Evolutionary conservation across 1,139 yeast genomes (phyloP), one percentile per base, ranked within the genome.

Genomic region (Hansenula sp.): DNA sequence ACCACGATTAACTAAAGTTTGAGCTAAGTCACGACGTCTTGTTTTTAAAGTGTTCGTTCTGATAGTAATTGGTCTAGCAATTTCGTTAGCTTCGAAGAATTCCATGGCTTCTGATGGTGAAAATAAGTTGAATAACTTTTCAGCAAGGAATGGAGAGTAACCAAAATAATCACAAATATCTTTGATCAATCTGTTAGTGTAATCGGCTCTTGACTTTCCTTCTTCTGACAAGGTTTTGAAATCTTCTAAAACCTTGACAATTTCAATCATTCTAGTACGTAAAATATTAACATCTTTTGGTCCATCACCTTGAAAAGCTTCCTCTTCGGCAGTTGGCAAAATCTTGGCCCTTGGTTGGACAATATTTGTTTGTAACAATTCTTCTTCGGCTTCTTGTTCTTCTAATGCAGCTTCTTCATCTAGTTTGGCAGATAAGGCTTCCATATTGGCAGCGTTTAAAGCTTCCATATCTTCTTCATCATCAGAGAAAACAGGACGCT

Each of bases 31-130:
- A 65, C 99, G 80, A 67, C 99, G 85, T 69, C 96, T 83, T 5
- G 98, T 87, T 61, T 86, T 87, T 53, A 94, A 74, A 24, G 99
- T 94, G 67, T 94, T 94, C 33, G 99, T 90, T 72, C 99, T 84
- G 56, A 94, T 91, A 28, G 99, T 93, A 47, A 93, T 77, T 38
- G 99, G 99, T 66, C 99, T 79, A 31, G 96, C 87, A 47, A 91
- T 88, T 70, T 94, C 99, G 68, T 93, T 93, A 40, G 99, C 98
- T 71, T 94, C 99, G 58, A 94, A 94, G 62, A 94, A 94, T 66
- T 93, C 99, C 77, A 94, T 79, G 16, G 99, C 99, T 71, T 94
- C 99, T 16, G 93, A 76, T 33, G 98, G 98, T 15, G 94, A 80
- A 64, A 94, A 94, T 50, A 93, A 74, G 58, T 90, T 81, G 71